Percentiles rank a stretch among this genome's conserved stretches.
Conservation (phyloP, 192 early-diverging fungal genomes). For the Umbelopsis vinacea region DNA sequence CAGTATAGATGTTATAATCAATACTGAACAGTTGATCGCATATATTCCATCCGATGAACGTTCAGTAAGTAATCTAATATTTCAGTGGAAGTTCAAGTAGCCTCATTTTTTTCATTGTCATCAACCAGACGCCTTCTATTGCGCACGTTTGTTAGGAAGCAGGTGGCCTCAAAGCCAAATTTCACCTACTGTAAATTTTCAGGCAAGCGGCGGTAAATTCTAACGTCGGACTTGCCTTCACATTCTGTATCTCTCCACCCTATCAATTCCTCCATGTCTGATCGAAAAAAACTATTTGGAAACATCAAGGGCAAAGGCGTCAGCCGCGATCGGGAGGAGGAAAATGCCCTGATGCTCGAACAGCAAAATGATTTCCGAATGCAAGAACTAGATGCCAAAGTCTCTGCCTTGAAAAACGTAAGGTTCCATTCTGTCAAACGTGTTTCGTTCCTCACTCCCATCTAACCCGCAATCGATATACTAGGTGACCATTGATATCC, state of each 20-base stretch:
- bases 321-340: conserved; percentile 18
- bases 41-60: too few species aligned
- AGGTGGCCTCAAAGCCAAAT: too few species aligned
- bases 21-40: too few species aligned
- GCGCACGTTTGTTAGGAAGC: too few species aligned
- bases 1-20: too few species aligned
- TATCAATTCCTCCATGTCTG: neutral
- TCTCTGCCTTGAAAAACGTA: conserved; percentile 60
- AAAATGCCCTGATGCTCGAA: conserved; percentile 43
- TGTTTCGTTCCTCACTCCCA: neutral
- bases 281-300: conserved; percentile 15
- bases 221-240: neutral
- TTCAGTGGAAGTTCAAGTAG: too few species aligned
- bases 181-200: too few species aligned
- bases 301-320: conserved; percentile 11
- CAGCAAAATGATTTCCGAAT: conserved; percentile 60
- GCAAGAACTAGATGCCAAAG: conserved; percentile 56
- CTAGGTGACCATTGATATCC: conserved; percentile 53
- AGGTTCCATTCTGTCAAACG: neutral
- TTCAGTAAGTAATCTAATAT: too few species aligned
- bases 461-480: neutral
- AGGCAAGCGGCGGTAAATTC: neutral
- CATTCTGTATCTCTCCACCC: neutral
- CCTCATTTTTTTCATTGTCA: too few species aligned
- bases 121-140: too few species aligned